Base-by-base conservation (phyloP, 768 basidiomycete species). In the Mycena chlorophos region DNA sequence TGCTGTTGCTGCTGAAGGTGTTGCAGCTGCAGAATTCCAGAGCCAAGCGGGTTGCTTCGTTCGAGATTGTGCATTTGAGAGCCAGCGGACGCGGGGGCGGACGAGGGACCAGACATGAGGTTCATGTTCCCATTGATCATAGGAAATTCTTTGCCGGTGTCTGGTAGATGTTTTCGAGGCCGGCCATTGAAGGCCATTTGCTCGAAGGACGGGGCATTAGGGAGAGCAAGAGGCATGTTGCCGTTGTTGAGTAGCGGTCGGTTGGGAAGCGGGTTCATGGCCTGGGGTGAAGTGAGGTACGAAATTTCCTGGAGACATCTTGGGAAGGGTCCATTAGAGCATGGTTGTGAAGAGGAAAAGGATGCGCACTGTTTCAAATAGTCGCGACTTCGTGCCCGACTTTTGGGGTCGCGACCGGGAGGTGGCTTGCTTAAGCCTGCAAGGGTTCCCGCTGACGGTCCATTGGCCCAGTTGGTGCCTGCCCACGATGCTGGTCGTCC, bases 301-400 rank as follows among this genome's bases (percentile, higher is more conserved):
- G 92, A 91, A 62, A 99, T 91, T 78, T 99, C 97, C 75, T 98
- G 97, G 23, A 99, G 78, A 73, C 97, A 98, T 73, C 91, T 94
- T 60, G 5, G n/a, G n/a, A n/a, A 52, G 39, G 39, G 43, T 57
- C 10, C 71, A 49, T 42, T 55, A 20, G 14, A 48, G 47, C 38
- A 20, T 38, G 25, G 48, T 49, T 47, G 27, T 5, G 51, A 45
- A 51, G 59, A 37, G n/a, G 27, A 30, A 51, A 50, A 20, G 8
- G 8, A 79, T 88, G 66, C 60, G 39, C 65, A 94, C 87, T 99
- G 96, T 73, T 98, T 99, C 63, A 99, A 81, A 70, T 98, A 99
- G 59, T 99, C 97, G 52, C 95, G 80, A 74, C 93, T 95, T 55
- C 93, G 82, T 39, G 95, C 94, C 65, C 96, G 83, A 65, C 91